These are phyloP conservation scores for Citeromyces hawaiiensis DNA, from an alignment of 1,139 yeast species.

Conservation along the genomic window DNA sequence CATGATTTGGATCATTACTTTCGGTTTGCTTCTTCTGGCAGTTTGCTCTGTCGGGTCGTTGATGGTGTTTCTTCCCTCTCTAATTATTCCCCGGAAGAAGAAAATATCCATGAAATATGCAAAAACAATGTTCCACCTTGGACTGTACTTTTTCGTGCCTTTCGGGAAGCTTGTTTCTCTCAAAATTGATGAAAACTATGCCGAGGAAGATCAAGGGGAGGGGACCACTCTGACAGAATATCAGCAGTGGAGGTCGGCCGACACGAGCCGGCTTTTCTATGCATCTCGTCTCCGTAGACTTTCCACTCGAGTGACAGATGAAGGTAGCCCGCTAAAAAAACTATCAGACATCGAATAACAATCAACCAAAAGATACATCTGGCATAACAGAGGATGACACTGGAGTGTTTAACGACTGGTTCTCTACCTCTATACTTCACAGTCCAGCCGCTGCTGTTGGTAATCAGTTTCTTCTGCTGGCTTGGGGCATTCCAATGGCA, in stretches of 20 bases:
- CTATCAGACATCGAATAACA: background rate
- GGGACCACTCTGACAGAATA: slow-evolving; percentile 81
- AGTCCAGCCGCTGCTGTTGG: slow-evolving; percentile 51
- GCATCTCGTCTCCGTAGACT: slow-evolving; percentile 24
- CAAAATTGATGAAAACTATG: slow-evolving; percentile 65
- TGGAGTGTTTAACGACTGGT: slow-evolving; percentile 81
- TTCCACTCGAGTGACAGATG: slow-evolving; percentile 3
- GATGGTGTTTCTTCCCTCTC: slow-evolving; percentile 27
- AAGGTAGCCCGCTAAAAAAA: slow-evolving; percentile 1
- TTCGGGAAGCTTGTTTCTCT: slow-evolving; percentile 84
- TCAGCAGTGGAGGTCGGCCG: slow-evolving; percentile 75
- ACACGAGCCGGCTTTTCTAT: slow-evolving; percentile 53
- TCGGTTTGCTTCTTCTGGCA: slow-evolving; percentile 49
- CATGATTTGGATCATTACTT: slow-evolving; percentile 56
- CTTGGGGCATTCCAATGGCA: slow-evolving; percentile 82
- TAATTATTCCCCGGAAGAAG: slow-evolving; percentile 20
- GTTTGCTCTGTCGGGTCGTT: slow-evolving; percentile 32
- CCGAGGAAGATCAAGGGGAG: slow-evolving; percentile 78
- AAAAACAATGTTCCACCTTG: slow-evolving; percentile 45
- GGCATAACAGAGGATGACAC: slow-evolving; percentile 4
- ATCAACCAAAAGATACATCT: slow-evolving; percentile 1
- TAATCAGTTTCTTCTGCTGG: slow-evolving; percentile 61
- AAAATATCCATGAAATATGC: slow-evolving; percentile 42
- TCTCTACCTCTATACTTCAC: slow-evolving; percentile 61
- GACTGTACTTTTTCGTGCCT: slow-evolving; percentile 64